These are phyloP conservation scores for Leccinum obscurum DNA, from an alignment of 768 basidiomycete genomes.

Conservation along the genomic window DNA sequence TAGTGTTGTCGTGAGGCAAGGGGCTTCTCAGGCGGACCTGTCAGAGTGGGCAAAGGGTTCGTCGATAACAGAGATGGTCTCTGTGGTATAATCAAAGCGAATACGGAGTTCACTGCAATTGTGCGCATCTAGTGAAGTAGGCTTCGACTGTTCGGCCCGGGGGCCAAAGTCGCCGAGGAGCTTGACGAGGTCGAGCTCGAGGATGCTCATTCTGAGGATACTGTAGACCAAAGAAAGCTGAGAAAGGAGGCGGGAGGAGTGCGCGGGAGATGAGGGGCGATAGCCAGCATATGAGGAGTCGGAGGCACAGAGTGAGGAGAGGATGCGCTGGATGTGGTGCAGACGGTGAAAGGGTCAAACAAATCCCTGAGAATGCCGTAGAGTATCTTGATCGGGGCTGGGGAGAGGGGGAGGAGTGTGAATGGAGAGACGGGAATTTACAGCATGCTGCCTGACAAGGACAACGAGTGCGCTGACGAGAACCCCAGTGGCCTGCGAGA, in stretches of 20 bases:
- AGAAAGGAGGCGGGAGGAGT: constrained; percentile 86
- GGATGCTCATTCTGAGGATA: constrained; percentile 73
- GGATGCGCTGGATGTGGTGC: constrained; percentile 68
- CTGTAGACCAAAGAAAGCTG: constrained; percentile 94
- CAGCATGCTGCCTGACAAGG: too few species aligned
- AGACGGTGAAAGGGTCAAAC: constrained; percentile 87
- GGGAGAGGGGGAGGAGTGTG: background rate
- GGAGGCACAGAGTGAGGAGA: constrained; percentile 52
- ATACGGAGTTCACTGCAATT: constrained; percentile 81
- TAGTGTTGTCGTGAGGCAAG: too few species aligned
- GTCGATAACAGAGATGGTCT: constrained; percentile 75
- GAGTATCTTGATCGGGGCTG: constrained; percentile 23
- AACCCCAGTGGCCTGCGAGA: too few species aligned
- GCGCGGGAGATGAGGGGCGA: constrained; percentile 80
- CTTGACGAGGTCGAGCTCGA: constrained; percentile 70
- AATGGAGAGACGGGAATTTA: too few species aligned
- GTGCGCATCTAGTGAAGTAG: constrained; percentile 90
- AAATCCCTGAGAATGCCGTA: constrained; percentile 89
- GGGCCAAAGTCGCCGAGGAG: constrained; percentile 65
- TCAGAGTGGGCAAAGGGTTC: constrained; percentile 45
- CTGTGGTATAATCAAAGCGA: constrained; percentile 84
- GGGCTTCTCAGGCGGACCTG: constrained; percentile 21
- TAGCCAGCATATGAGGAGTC: constrained; percentile 68
- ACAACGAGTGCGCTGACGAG: too few species aligned
- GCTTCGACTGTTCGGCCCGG: constrained; percentile 80